phyloP scores from a whole-genome alignment of 2,329 filamentous ascomycete species.

The Aspergillus tamarii region DNA sequence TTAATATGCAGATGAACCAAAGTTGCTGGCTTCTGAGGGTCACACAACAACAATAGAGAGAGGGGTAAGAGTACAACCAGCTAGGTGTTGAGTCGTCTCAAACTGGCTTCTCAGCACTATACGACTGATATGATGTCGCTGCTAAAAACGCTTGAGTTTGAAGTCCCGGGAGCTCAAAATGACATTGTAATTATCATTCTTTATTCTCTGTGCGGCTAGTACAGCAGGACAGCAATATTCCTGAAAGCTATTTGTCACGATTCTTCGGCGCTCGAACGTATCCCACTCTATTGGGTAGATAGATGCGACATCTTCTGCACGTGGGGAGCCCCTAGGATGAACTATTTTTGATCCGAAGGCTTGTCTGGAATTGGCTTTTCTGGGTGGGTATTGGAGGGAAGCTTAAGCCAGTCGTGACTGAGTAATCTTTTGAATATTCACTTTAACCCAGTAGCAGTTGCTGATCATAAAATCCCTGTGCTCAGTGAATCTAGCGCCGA shows the following conservation, averaged over 20 bases:
- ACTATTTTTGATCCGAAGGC: background rate
- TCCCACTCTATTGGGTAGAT: background rate
- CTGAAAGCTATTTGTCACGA: background rate
- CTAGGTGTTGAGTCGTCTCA: background rate
- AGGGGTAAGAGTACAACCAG: background rate
- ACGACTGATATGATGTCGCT: background rate
- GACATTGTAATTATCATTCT: background rate
- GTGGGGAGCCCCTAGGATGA: background rate
- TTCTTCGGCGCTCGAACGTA: background rate
- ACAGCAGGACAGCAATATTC: background rate
- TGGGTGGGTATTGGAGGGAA: background rate
- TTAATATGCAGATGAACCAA: too few species aligned
- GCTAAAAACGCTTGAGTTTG: background rate
- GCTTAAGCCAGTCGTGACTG: background rate
- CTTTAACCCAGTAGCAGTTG: background rate
- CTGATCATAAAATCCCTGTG: background rate
- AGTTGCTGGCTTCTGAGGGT: too few species aligned
- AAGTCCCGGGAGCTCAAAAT: background rate
- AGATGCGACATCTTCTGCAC: background rate
- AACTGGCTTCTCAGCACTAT: background rate
- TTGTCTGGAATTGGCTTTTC: background rate
- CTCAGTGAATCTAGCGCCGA: background rate
- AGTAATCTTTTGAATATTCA: too few species aligned
- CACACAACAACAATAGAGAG: too few species aligned
- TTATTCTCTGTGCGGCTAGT: background rate